These are phyloP conservation scores for Ceratobasidium theobromae DNA, from an alignment of 1,284 basidiomycete genomes.

Conservation along the genomic window DNA sequence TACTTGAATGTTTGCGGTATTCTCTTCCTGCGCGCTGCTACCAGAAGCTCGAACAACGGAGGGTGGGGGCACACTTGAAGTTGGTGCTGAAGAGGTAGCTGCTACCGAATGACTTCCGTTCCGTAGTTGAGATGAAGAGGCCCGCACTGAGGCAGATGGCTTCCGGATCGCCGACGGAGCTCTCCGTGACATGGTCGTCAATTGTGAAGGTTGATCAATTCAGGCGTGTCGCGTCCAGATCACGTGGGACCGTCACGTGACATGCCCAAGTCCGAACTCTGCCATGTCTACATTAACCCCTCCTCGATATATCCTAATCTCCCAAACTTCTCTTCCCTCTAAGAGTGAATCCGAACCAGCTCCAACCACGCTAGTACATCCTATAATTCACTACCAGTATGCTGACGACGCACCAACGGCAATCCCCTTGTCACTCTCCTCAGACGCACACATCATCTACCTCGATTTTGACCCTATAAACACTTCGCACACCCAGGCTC, in stretches of 20 bases:
- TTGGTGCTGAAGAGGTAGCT: background rate
- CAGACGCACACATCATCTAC: constrained; percentile 67
- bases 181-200: constrained; percentile 17
- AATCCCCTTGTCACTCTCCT: constrained; percentile 53
- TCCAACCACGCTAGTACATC: constrained; percentile 58
- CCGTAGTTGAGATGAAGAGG: background rate
- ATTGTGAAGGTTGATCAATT: background rate
- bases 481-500: constrained; percentile 37
- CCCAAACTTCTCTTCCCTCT: background rate
- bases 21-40: constrained; percentile 40
- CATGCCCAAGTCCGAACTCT: background rate
- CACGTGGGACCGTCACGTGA: background rate
- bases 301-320: constrained; percentile 15
- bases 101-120: background rate
- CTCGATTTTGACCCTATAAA: constrained; percentile 64
- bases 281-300: constrained; percentile 1
- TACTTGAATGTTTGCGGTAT: constrained; percentile 77
- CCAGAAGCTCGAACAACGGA: constrained; percentile 7
- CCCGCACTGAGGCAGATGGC: background rate
- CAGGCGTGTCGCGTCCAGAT: background rate
- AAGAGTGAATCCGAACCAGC: background rate
- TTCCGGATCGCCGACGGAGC: constrained; percentile 19
- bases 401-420: constrained; percentile 67
- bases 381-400: constrained; percentile 76
- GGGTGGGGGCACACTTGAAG: background rate